Conservation (phyloP, 768 basidiomycete species). For the Tylopilus sp. region DNA sequence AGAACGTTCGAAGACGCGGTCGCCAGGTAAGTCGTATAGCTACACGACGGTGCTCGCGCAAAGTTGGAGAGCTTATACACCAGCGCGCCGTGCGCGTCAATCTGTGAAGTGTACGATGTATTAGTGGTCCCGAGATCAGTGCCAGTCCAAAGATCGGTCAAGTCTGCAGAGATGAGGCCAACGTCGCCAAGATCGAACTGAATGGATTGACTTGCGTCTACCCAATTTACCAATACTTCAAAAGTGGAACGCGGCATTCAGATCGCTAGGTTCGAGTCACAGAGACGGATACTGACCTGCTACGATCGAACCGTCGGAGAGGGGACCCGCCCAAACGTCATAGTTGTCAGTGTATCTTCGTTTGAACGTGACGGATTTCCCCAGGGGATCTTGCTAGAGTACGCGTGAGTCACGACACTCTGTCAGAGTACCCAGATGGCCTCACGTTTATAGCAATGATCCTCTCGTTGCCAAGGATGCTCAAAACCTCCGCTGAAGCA, state of each 20-base stretch:
- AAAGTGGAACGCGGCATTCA: not conserved
- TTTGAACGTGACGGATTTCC: conserved; percentile 2
- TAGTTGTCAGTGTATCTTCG: conserved; percentile 10
- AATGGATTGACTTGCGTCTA: not conserved
- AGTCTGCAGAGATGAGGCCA: not conserved
- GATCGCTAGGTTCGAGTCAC: not conserved
- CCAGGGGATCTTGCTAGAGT: conserved; percentile 14
- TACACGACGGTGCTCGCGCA: not conserved
- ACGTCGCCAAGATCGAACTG: conserved; percentile 3
- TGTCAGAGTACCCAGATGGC: not conserved
- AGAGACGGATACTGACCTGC: not conserved
- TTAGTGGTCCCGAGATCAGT: not conserved
- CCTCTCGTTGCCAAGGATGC: conserved; percentile 5
- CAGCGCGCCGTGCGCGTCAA: conserved; percentile 2
- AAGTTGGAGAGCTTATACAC: conserved; percentile 2
- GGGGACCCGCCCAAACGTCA: conserved; percentile 6
- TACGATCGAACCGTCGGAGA: conserved; percentile 3
- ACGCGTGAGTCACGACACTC: not conserved
- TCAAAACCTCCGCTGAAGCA: not conserved
- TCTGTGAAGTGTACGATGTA: not conserved
- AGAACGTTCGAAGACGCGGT: not conserved
- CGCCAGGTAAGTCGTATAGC: not conserved
- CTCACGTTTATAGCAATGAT: conserved; percentile 12
- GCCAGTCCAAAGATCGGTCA: conserved; percentile 7
- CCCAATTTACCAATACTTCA: conserved; percentile 9